Percentiles rank a stretch among this genome's conserved stretches.
These are phyloP conservation scores for Russula ochroleuca DNA, from an alignment of 768 basidiomycete genomes.

Conservation along the genomic window DNA sequence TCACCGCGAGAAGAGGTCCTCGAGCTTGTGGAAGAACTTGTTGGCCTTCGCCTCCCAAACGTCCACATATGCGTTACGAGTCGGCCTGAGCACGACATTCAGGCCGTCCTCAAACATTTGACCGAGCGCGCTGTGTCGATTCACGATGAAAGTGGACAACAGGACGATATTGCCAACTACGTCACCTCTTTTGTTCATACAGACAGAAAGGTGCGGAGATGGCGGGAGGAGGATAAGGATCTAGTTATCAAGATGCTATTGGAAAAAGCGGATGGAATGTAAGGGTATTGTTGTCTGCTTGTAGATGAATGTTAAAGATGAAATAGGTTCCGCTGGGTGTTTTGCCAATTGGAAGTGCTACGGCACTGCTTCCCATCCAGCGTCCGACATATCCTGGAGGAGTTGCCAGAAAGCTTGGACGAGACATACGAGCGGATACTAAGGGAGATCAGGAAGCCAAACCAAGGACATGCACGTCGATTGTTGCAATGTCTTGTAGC, in stretches of 20 bases:
- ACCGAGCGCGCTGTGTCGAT: neutral
- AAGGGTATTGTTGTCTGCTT: neutral
- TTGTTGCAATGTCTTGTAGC: slow-evolving; percentile 4
- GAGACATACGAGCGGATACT: slow-evolving; percentile 15
- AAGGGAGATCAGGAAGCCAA: neutral
- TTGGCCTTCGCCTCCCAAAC: neutral
- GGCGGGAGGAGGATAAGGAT: neutral
- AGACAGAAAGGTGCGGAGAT: neutral
- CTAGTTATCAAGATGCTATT: neutral
- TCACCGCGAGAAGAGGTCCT: slow-evolving; percentile 1
- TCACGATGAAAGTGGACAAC: neutral
- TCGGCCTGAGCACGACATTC: slow-evolving; percentile 2
- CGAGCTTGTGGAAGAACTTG: neutral
- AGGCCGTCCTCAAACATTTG: neutral
- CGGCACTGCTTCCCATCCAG: neutral
- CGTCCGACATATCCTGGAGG: neutral
- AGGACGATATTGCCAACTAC: neutral
- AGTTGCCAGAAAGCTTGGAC: neutral
- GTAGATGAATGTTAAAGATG: neutral
- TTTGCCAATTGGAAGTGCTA: neutral
- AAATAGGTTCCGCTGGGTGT: slow-evolving; percentile 12
- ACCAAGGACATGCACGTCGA: neutral
- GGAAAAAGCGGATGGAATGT: slow-evolving; percentile 8
- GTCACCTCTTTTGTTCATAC: neutral
- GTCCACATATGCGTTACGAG: neutral